Conservation (phyloP, 768 basidiomycete species). For the Lactarius indigo region DNA sequence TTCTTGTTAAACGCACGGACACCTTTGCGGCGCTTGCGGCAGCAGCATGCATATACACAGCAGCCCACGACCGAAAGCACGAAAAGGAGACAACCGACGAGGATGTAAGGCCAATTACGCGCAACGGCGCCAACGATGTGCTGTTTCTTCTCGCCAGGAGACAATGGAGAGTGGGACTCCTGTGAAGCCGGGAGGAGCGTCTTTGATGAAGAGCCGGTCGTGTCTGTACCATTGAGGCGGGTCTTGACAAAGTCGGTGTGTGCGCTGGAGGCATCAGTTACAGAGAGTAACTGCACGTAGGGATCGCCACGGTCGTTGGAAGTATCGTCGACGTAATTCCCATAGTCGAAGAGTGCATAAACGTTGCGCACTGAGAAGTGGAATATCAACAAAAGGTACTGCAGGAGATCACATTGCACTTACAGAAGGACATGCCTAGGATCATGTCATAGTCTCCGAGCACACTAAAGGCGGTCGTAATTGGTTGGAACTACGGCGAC, state of each 20-base stretch:
- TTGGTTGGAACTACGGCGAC: conserved; percentile 66
- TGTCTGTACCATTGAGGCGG: conserved; percentile 59
- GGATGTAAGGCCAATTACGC: conserved; percentile 73
- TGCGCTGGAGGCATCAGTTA: conserved; percentile 50
- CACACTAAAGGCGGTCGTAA: conserved; percentile 73
- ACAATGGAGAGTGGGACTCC: conserved; percentile 60
- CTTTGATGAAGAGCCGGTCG: conserved; percentile 51
- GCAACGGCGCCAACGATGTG: conserved; percentile 58
- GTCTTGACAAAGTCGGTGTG: conserved; percentile 62
- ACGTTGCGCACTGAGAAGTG: conserved; percentile 60
- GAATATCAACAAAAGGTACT: background rate
- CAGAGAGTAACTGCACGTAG: conserved; percentile 65
- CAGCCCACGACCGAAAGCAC: conserved; percentile 44
- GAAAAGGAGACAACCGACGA: conserved; percentile 54
- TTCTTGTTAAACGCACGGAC: conserved; percentile 30
- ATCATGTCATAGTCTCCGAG: conserved; percentile 81
- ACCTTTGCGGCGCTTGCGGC: conserved; percentile 12
- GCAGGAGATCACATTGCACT: conserved; percentile 29
- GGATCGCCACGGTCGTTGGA: conserved; percentile 50
- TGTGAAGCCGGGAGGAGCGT: conserved; percentile 57
- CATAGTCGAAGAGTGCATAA: conserved; percentile 71
- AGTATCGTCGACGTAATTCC: conserved; percentile 55
- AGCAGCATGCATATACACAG: conserved; percentile 62
- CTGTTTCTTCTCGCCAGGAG: conserved; percentile 62
- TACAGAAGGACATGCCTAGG: conserved; percentile 77